Evolutionary conservation across 768 basidiomycete genomes (phyloP), one percentile per base, ranked within the genome.

Genomic region (Guyanaporus albipodus): DNA sequence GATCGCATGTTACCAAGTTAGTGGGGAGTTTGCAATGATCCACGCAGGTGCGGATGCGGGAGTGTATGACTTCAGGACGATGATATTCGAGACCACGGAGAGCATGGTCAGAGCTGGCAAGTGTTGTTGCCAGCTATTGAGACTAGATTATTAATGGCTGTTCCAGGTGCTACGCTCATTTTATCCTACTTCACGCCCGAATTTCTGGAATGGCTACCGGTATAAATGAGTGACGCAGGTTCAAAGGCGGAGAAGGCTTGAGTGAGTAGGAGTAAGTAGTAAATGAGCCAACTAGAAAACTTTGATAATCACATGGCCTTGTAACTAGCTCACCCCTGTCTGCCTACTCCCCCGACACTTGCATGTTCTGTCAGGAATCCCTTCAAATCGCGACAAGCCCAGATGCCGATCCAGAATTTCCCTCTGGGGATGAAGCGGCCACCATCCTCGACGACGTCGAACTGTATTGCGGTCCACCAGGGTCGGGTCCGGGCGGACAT

Each of bases 1-100:
- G 2, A 75, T 96, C n/a, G 96, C 96, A 1, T 91, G 89, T 59
- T 99, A 98, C 67, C 90, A 94, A 69, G 96, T 99, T 40, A 93
- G 91, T 46, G 96, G 96, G 3, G 96, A 98, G 67, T 98, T 88
- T 55, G 92, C 95, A 9, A 98, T 98, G 96, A 74, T 99, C 24
- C 85, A 87, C 45, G 95, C 96, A 0, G 96, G 94, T 28, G 96
- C 96, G 8, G 73, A 75, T 4, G 91, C 91, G 3, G 95, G 95
- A 10, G 87, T 98, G n/a, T 98, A 95, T 59, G 87, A 88, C 49
- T 70, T 98, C 49, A 85, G 79, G 54, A 78, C 80, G 21, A 94
- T 97, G 94, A 95, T 94, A 12, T 93, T 96, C 52, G 96, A 99
- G 72, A 85, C 81, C 8, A 80, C 82, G 3, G 92, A 97, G 33